phyloP scores from a whole-genome alignment of 2,329 filamentous ascomycete species.

The Aspergillus viridinutans region DNA sequence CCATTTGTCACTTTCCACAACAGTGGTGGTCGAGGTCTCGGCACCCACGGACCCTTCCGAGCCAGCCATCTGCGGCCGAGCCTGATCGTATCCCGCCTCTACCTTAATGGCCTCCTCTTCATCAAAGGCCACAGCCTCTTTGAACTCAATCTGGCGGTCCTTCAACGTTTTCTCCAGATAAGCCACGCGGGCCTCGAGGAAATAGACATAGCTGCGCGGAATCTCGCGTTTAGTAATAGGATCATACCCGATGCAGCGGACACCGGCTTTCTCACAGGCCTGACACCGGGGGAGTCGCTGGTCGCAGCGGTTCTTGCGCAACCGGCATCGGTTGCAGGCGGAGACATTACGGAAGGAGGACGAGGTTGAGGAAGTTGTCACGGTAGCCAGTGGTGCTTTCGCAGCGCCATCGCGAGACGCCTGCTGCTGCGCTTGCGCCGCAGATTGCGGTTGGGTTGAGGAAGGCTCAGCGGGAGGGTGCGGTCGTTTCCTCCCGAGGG shows the following conservation, averaged over 20 bases:
- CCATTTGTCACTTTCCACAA: conserved; percentile 10
- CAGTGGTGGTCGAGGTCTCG: conserved; percentile 6
- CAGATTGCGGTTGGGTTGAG: conserved; percentile 17
- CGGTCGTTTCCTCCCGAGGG: conserved; percentile 35
- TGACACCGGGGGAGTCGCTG: conserved; percentile 87
- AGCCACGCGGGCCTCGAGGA: conserved; percentile 79
- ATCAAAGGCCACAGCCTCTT: conserved; percentile 66
- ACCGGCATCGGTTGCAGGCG: conserved; percentile 86
- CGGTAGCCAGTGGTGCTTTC: conserved; percentile 18
- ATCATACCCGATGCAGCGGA: conserved; percentile 91
- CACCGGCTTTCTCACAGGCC: conserved; percentile 86
- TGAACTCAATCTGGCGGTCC: conserved; percentile 66
- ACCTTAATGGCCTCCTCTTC: conserved; percentile 36
- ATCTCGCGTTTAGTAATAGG: conserved; percentile 96
- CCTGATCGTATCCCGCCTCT: conserved; percentile 25
- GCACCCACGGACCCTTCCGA: conserved; percentile 15
- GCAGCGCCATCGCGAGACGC: conserved; percentile 13
- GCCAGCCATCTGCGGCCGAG: conserved; percentile 11
- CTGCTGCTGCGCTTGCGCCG: conserved; percentile 16
- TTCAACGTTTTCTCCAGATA: conserved; percentile 75
- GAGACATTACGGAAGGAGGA: conserved; percentile 76
- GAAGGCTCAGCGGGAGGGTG: conserved; percentile 27
- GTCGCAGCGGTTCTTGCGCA: conserved; percentile 93
- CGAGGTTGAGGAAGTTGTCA: conserved; percentile 26
- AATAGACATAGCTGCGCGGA: conserved; percentile 88